Conservation (phyloP, 2,329 filamentous ascomycete species). For the Pestalotiopsis sp. region DNA sequence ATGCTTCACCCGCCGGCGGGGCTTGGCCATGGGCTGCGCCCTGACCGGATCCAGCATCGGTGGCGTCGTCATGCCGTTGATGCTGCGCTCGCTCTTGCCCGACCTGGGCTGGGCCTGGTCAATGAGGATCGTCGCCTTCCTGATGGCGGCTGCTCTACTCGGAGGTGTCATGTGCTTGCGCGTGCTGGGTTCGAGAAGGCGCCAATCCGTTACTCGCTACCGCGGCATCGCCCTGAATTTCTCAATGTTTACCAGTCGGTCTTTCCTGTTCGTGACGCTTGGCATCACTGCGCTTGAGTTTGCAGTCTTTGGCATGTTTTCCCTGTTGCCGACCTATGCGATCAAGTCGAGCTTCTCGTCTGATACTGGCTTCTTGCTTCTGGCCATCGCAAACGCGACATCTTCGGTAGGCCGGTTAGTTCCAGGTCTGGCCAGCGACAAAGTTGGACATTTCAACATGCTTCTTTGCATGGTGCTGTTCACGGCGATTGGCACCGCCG, state of each 20-base stretch:
- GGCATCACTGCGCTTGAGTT: slow-evolving; percentile 50
- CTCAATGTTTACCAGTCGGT: slow-evolving; percentile 39
- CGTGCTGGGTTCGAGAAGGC: slow-evolving; percentile 30
- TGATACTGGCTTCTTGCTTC: slow-evolving; percentile 40
- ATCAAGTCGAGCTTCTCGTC: slow-evolving; percentile 17
- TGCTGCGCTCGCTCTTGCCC: slow-evolving; percentile 31
- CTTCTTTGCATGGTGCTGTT: slow-evolving; percentile 61
- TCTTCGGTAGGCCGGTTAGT: slow-evolving; percentile 66
- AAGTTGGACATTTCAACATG: slow-evolving; percentile 67
- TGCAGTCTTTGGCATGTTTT: slow-evolving; percentile 48
- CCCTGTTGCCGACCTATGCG: slow-evolving; percentile 48
- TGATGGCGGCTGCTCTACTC: slow-evolving; percentile 29
- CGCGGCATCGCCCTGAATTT: slow-evolving; percentile 34
- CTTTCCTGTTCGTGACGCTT: slow-evolving; percentile 40
- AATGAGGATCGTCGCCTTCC: slow-evolving; percentile 32
- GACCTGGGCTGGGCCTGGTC: slow-evolving; percentile 36
- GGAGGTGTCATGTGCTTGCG: slow-evolving; percentile 23
- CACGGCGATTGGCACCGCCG: slow-evolving; percentile 42
- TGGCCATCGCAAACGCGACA: slow-evolving; percentile 69
- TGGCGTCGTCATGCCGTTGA: slow-evolving; percentile 34
- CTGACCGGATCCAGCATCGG: slow-evolving; percentile 26
- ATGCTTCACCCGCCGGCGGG: slow-evolving; percentile 23
- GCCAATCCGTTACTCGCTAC: slow-evolving; percentile 40
- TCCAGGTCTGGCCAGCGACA: slow-evolving; percentile 67
- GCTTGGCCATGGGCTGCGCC: slow-evolving; percentile 26